Conservation (phyloP, 106 monocot species). For the Dioscorea zingiberensis region DNA sequence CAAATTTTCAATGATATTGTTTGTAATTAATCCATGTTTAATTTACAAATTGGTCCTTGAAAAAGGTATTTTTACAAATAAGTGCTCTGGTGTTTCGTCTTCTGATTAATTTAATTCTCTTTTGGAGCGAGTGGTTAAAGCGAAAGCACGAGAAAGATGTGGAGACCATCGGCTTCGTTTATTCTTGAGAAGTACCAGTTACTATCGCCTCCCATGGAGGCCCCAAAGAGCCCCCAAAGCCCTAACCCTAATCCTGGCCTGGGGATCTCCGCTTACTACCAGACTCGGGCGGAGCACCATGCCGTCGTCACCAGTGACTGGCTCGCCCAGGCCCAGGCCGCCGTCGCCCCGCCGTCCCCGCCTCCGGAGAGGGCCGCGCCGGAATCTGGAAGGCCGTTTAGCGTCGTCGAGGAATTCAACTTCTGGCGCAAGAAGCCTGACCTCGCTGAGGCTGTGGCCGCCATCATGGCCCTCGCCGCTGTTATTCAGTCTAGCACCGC, state of each 20-base stretch:
- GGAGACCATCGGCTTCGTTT: conserved; percentile 85
- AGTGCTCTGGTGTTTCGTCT: background rate
- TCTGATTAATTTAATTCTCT: background rate
- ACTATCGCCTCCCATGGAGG: background rate
- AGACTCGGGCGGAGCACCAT: conserved; percentile 86
- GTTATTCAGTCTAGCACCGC: conserved; percentile 73
- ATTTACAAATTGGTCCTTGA: too few species aligned
- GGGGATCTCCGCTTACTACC: conserved; percentile 84
- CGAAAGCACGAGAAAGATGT: conserved; percentile 30
- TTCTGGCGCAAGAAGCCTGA: conserved; percentile 94
- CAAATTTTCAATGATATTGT: too few species aligned
- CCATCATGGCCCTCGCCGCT: conserved; percentile 92
- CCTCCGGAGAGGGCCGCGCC: conserved; percentile 7
- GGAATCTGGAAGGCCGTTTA: conserved; percentile 17
- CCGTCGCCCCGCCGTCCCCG: conserved; percentile 15
- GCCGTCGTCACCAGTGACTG: conserved; percentile 87
- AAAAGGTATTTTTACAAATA: background rate
- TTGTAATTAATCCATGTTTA: too few species aligned
- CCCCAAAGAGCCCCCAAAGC: conserved; percentile 16
- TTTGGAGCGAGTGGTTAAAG: background rate
- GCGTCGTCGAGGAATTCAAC: conserved; percentile 94
- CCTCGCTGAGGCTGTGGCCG: conserved; percentile 92
- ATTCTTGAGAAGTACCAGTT: conserved; percentile 46
- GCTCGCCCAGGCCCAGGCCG: conserved; percentile 79
- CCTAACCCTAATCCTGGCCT: conserved; percentile 27